phyloP scores from a whole-genome alignment of 1,139 yeast species.

The Pichia kudriavzevii region DNA sequence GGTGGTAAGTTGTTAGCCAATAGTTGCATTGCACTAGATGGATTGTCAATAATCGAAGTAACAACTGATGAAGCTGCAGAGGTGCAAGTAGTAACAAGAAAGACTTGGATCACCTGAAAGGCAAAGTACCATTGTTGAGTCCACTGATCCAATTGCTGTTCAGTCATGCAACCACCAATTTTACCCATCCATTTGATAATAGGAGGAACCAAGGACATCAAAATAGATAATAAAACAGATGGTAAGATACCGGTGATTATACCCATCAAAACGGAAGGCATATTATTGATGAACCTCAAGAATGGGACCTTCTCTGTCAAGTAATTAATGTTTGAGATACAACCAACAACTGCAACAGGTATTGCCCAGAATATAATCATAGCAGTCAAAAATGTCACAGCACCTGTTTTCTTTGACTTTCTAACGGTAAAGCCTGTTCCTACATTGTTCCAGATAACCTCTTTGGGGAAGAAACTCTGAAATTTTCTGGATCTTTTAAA shows the following conservation, averaged over 20 bases:
- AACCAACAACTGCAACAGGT: conserved; percentile 95
- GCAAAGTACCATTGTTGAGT: conserved; percentile 71
- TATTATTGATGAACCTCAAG: conserved; percentile 58
- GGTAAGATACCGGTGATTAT: conserved; percentile 82
- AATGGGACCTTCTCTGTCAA: conserved; percentile 63
- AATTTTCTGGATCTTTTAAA: conserved; percentile 38
- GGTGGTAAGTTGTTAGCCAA: conserved; percentile 75
- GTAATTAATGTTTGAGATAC: conserved; percentile 73
- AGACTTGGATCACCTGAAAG: conserved; percentile 63
- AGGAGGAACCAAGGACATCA: conserved; percentile 75
- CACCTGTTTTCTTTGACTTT: conserved; percentile 34
- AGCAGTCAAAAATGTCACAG: conserved; percentile 37
- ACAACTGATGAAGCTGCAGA: conserved; percentile 74
- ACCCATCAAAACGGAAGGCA: conserved; percentile 68
- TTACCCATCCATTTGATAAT: conserved; percentile 62
- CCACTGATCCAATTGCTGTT: conserved; percentile 58
- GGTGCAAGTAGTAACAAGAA: conserved; percentile 60
- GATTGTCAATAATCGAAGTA: conserved; percentile 55
- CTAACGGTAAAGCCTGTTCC: conserved; percentile 38
- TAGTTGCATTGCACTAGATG: conserved; percentile 58
- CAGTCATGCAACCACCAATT: conserved; percentile 57
- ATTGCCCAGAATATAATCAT: conserved; percentile 83
- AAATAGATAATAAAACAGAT: conserved; percentile 67
- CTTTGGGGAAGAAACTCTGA: conserved; percentile 61
- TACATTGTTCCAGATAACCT: conserved; percentile 76